Conservation (phyloP, 257 asterid genomes). For the Solanum etuberosum region DNA sequence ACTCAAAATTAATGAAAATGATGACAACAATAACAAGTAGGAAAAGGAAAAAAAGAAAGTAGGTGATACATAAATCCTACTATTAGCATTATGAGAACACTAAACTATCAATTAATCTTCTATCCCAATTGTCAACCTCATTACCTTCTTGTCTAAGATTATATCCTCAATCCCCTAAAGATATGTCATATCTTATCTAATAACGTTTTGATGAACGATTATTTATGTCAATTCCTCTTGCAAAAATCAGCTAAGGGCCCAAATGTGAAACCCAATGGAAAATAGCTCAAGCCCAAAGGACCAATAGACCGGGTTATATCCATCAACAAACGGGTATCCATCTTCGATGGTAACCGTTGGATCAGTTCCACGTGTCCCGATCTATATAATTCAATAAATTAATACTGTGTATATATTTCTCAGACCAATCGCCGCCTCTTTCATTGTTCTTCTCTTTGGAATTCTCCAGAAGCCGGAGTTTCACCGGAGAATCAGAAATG, state of each 20-base stretch:
- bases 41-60: neutral
- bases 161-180: neutral
- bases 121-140: neutral
- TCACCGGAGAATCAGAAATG: constrained; percentile 17
- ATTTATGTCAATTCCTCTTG: neutral
- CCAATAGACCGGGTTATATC: neutral
- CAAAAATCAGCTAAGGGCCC: neutral
- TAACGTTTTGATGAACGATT: neutral
- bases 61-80: too few species aligned
- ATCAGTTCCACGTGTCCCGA: neutral
- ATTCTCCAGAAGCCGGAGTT: neutral
- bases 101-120: too few species aligned
- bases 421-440: neutral
- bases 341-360: neutral
- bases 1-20: neutral
- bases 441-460: neutral
- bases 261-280: neutral
- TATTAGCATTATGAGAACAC: too few species aligned
- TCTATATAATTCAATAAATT: neutral
- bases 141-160: neutral
- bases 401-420: neutral
- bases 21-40: neutral
- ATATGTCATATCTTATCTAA: rapidly evolving
- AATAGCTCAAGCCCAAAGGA: neutral
- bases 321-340: neutral